A percentile compares a stretch with the other conserved stretches of the same genome.
These are phyloP conservation scores for Populus ilicifolia DNA, from an alignment of 345 rosid genomes.

Conservation along the genomic window DNA sequence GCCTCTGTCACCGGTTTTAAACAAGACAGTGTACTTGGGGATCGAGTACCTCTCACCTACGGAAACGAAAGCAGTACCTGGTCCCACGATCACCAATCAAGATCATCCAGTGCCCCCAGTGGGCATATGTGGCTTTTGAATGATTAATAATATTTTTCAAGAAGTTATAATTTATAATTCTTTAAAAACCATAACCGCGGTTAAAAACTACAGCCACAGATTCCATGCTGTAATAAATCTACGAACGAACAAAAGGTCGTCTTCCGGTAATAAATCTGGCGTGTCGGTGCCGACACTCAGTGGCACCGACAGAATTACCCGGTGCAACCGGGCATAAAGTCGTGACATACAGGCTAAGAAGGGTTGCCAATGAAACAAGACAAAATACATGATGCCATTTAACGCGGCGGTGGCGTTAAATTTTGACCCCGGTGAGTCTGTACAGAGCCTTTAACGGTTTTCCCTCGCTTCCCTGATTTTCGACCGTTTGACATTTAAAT, in stretches of 20 bases:
- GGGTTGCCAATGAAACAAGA: conserved; percentile 6
- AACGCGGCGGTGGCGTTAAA: conserved; percentile 42
- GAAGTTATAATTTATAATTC: too few species aligned
- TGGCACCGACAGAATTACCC: conserved; percentile 39
- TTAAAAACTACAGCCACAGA: too few species aligned
- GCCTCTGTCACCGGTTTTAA: not conserved
- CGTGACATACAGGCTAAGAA: conserved; percentile 22
- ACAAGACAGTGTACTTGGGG: conserved; percentile 21
- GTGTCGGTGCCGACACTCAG: conserved; percentile 53
- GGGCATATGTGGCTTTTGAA: too few species aligned
- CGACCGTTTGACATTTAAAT: conserved; percentile 19
- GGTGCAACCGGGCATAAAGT: conserved; percentile 13
- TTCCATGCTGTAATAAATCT: too few species aligned
- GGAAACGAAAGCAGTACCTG: conserved; percentile 8
- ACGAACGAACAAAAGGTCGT: not conserved
- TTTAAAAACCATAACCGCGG: too few species aligned
- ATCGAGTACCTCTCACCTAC: conserved; percentile 22
- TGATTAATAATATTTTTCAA: too few species aligned
- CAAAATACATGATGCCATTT: conserved; percentile 5
- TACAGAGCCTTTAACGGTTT: conserved; percentile 22
- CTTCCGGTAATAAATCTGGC: conserved; percentile 34
- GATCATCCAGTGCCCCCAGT: not conserved
- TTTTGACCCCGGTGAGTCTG: conserved; percentile 16
- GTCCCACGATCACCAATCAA: conserved; percentile 5
- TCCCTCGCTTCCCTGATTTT: conserved; percentile 13